Conservation (phyloP, 2,329 filamentous ascomycete species). For the Ploettnerulaceae sp. region DNA sequence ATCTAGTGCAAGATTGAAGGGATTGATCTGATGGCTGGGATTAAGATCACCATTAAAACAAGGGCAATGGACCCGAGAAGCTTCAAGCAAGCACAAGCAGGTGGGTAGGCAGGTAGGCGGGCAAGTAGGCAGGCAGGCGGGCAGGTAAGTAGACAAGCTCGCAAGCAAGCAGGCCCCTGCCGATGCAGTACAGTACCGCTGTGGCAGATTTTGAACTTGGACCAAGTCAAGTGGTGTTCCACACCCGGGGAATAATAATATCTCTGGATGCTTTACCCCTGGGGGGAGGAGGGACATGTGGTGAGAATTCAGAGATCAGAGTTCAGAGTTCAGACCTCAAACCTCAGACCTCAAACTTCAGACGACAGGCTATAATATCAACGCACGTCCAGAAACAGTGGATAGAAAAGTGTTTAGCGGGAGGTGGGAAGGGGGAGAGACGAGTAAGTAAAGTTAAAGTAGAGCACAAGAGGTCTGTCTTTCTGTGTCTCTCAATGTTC, state of each 20-base stretch:
- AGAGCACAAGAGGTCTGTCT: no score
- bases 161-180: constrained; percentile 17
- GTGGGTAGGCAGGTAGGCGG: constrained; percentile 6
- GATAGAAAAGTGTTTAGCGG: constrained; percentile 8
- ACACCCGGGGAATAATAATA: constrained; percentile 25
- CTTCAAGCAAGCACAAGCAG: no score
- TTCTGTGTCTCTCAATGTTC: no score
- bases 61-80: constrained; percentile 31
- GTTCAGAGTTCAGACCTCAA: constrained; percentile 17
- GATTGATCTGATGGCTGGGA: constrained; percentile 26
- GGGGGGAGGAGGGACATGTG: no score
- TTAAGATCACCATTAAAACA: constrained; percentile 29
- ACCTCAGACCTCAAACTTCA: constrained; percentile 22
- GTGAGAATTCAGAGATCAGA: constrained; percentile 18
- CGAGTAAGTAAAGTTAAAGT: no score
- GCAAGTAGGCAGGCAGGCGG: constrained; percentile 17
- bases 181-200: constrained; percentile 22
- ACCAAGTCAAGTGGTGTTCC: constrained; percentile 19
- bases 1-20: constrained; percentile 32
- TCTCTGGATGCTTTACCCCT: no score
- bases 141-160: constrained; percentile 7
- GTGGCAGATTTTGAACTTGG: constrained; percentile 25
- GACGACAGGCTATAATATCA: constrained; percentile 19
- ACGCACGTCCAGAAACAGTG: constrained; percentile 17
- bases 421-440: not conserved